A percentile compares a stretch with the other conserved stretches of the same genome.
Evolutionary conservation across 257 asterid genomes (phyloP).

Genomic region (Handroanthus guayacan): DNA sequence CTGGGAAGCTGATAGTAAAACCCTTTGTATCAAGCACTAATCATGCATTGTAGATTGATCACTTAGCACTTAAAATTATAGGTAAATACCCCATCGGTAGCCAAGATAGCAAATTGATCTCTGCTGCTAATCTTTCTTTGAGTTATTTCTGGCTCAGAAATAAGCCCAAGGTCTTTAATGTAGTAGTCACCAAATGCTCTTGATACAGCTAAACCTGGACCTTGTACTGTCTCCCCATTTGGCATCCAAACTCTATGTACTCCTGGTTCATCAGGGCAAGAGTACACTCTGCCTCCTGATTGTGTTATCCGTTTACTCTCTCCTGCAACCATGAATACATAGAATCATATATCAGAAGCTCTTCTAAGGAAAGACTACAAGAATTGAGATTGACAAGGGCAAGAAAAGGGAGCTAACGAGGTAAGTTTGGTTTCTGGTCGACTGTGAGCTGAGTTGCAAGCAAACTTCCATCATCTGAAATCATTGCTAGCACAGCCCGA

Average conservation of each 20-base stretch:
- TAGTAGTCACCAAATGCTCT: slow-evolving; percentile 84
- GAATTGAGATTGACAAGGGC: not conserved
- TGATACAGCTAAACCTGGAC: slow-evolving; percentile 85
- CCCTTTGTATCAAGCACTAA: too few relatives aligned
- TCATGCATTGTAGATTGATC: too few relatives aligned
- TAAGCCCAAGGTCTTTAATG: slow-evolving; percentile 79
- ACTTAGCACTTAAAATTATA: too few relatives aligned
- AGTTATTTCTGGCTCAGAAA: slow-evolving; percentile 79
- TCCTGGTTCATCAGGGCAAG: slow-evolving; percentile 72
- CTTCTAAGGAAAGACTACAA: not conserved
- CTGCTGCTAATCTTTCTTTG: slow-evolving; percentile 52
- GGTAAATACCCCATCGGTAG: slow-evolving; percentile 77
- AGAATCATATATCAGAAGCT: not conserved
- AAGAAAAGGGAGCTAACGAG: slow-evolving; percentile 51
- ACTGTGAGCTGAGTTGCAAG: slow-evolving; percentile 75
- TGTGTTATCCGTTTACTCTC: slow-evolving; percentile 72
- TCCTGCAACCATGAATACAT: slow-evolving; percentile 44
- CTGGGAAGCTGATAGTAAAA: too few relatives aligned
- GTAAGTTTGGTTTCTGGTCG: slow-evolving; percentile 81
- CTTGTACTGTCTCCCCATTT: slow-evolving; percentile 49
- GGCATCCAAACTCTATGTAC: slow-evolving; percentile 83
- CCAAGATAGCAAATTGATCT: slow-evolving; percentile 73
- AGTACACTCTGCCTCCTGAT: slow-evolving; percentile 57
- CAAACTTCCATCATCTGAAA: slow-evolving; percentile 55
- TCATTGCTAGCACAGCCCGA: slow-evolving; percentile 74